phyloP scores from a whole-genome alignment of 2,329 filamentous ascomycete genomes.

The Berkeleyomyces rouxiae region DNA sequence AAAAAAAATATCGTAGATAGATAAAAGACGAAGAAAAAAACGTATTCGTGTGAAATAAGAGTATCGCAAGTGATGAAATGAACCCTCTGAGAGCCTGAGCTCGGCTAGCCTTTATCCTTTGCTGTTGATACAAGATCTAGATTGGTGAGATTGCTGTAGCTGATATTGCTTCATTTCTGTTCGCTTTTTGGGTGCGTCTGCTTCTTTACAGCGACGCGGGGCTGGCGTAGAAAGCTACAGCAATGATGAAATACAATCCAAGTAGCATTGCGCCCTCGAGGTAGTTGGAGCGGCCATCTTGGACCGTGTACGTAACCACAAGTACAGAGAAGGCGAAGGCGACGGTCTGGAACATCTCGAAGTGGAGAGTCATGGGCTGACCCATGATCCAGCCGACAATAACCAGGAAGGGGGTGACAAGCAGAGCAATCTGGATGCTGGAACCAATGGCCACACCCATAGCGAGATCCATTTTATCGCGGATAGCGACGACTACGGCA shows the following conservation, averaged over 20 bases:
- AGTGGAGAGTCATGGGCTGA: conserved; percentile 59
- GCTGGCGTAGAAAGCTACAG: conserved; percentile 41
- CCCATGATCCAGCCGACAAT: conserved; percentile 65
- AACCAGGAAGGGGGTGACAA: conserved; percentile 66
- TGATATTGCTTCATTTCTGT: not conserved
- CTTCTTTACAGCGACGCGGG: conserved; percentile 20
- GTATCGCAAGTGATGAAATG: not conserved
- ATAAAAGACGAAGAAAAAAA: not conserved
- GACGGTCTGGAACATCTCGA: conserved; percentile 78
- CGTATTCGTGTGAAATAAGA: too few species aligned
- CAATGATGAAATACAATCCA: conserved; percentile 41
- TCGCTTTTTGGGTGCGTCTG: not conserved
- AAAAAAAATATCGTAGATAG: not conserved
- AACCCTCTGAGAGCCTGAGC: not conserved
- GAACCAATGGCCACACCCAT: conserved; percentile 71
- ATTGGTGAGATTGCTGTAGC: too few species aligned
- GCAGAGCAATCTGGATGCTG: conserved; percentile 66
- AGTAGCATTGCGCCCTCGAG: conserved; percentile 58
- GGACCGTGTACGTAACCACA: conserved; percentile 59
- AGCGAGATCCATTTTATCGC: conserved; percentile 58
- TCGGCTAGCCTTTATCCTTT: not conserved
- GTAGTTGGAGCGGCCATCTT: conserved; percentile 73
- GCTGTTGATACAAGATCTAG: not conserved
- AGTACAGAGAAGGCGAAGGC: conserved; percentile 60
- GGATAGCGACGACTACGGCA: conserved; percentile 59